Evolutionary conservation across 2,329 filamentous ascomycete genomes (phyloP).

Genomic region (Nemania abortiva): DNA sequence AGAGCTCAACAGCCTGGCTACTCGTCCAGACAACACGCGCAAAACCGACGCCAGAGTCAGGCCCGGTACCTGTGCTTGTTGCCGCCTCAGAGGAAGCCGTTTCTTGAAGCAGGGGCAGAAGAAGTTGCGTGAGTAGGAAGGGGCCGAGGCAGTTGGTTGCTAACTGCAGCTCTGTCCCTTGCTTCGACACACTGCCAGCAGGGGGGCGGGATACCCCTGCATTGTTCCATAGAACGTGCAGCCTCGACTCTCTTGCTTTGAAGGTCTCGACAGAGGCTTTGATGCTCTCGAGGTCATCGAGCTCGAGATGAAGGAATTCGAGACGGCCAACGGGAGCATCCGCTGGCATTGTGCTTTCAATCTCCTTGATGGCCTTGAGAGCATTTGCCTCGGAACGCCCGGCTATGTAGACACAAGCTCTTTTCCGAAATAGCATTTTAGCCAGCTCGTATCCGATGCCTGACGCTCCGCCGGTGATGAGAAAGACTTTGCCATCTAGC

Average conservation of each 20-base stretch:
- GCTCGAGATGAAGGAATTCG: slow-evolving; percentile 38
- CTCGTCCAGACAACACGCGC: slow-evolving; percentile 40
- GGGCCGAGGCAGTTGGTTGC: slow-evolving; percentile 54
- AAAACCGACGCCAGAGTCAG: background rate
- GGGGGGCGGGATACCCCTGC: slow-evolving; percentile 43
- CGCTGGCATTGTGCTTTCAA: background rate
- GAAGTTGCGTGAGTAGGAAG: slow-evolving; percentile 52
- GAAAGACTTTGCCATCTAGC: slow-evolving; percentile 41
- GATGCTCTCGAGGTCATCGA: slow-evolving; percentile 39
- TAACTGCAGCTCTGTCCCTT: slow-evolving; percentile 54
- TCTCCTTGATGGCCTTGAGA: slow-evolving; percentile 32
- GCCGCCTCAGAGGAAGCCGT: slow-evolving; percentile 34
- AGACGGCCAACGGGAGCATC: slow-evolving; percentile 15
- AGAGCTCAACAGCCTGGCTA: slow-evolving; percentile 41
- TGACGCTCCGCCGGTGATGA: slow-evolving; percentile 43
- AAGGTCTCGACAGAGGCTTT: slow-evolving; percentile 33
- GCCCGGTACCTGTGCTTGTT: too few relatives aligned
- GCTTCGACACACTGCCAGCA: slow-evolving; percentile 44
- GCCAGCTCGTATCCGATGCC: slow-evolving; percentile 42
- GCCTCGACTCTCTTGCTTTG: slow-evolving; percentile 32
- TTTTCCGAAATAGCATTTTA: slow-evolving; percentile 35
- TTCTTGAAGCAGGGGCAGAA: slow-evolving; percentile 50
- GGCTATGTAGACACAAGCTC: slow-evolving; percentile 39
- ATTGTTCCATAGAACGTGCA: slow-evolving; percentile 44
- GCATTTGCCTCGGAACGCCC: slow-evolving; percentile 35